phyloP scores from a whole-genome alignment of 192 early-diverging fungal genomes.

The Gryganskiella cystojenkinii region DNA sequence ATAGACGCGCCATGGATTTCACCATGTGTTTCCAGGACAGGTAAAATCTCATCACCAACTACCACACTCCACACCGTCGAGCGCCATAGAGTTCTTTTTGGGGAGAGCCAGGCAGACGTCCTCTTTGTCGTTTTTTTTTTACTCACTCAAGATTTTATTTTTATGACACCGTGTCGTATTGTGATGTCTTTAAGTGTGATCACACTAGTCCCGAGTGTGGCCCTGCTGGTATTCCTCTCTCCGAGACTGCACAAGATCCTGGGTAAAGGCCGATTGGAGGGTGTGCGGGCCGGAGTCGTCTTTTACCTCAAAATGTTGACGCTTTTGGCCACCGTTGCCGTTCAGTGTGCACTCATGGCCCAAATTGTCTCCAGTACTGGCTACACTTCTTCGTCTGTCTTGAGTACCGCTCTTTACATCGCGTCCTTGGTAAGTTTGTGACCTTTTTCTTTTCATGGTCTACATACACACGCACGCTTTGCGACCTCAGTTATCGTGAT shows the following conservation, averaged over 20 bases:
- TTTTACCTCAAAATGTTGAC: slow-evolving; percentile 2
- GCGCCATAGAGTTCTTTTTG: too few relatives aligned
- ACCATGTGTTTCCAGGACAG: slow-evolving; percentile 35
- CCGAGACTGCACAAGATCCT: slow-evolving; percentile 8
- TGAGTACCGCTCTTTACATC: slow-evolving; percentile 11
- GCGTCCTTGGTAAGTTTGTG: background rate
- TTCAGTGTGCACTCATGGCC: slow-evolving; percentile 13
- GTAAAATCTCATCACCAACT: too few relatives aligned
- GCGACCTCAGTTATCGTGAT: too few relatives aligned
- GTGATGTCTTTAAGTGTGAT: slow-evolving; percentile 6
- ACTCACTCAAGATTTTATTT: background rate
- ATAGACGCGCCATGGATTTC: slow-evolving; percentile 24
- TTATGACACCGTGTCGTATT: background rate
- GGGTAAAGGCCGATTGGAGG: slow-evolving; percentile 15
- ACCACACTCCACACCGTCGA: too few relatives aligned
- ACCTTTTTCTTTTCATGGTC: background rate
- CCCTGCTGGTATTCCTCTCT: slow-evolving; percentile 7
- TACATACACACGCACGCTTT: background rate
- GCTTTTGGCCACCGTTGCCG: background rate
- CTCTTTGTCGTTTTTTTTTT: background rate
- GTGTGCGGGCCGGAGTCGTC: background rate
- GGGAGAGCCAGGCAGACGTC: too few relatives aligned
- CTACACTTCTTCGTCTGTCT: slow-evolving; percentile 1
- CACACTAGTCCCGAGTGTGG: slow-evolving; percentile 9
- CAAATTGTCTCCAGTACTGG: background rate